These are phyloP conservation scores for Heterobasidion irregulare DNA, from an alignment of 1,284 basidiomycete species.

Conservation along the genomic window DNA sequence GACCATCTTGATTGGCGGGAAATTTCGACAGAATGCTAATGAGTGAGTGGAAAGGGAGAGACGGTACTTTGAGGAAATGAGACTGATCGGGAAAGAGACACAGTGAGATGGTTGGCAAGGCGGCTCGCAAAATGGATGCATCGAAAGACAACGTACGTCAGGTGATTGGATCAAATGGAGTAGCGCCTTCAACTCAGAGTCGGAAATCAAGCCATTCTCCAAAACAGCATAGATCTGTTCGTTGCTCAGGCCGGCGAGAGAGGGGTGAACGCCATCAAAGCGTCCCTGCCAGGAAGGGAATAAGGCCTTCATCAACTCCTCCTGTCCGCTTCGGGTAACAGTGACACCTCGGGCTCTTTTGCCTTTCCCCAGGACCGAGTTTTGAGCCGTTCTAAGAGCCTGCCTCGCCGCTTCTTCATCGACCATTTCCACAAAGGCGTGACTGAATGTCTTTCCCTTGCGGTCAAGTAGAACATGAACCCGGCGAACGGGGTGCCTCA, in stretches of 20 bases:
- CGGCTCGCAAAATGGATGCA: neutral
- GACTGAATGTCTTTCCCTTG: slow-evolving; percentile 73
- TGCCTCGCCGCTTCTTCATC: slow-evolving; percentile 50
- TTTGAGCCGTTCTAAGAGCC: slow-evolving; percentile 55
- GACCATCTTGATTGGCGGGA: slow-evolving; percentile 61
- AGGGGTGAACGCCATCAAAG: slow-evolving; percentile 63
- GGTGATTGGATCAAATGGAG: slow-evolving; percentile 64
- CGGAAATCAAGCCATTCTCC: slow-evolving; percentile 54
- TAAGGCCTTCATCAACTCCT: slow-evolving; percentile 71
- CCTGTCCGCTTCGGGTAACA: slow-evolving; percentile 66
- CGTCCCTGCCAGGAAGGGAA: slow-evolving; percentile 73
- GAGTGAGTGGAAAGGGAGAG: slow-evolving; percentile 68
- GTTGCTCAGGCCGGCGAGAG: slow-evolving; percentile 49
- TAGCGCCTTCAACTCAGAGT: slow-evolving; percentile 54
- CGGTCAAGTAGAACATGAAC: slow-evolving; percentile 71
- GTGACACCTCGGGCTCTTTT: slow-evolving; percentile 72
- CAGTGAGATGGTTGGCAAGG: neutral
- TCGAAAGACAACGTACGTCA: slow-evolving; percentile 35
- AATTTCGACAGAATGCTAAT: slow-evolving; percentile 68
- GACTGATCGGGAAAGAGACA: slow-evolving; percentile 36
- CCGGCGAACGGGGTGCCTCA: slow-evolving; percentile 56
- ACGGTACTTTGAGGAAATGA: slow-evolving; percentile 77
- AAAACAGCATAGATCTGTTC: slow-evolving; percentile 47
- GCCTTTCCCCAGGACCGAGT: slow-evolving; percentile 65
- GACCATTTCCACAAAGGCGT: slow-evolving; percentile 69